These are phyloP conservation scores for Dioszegia hungarica DNA, from an alignment of 768 basidiomycete species.

Conservation along the genomic window DNA sequence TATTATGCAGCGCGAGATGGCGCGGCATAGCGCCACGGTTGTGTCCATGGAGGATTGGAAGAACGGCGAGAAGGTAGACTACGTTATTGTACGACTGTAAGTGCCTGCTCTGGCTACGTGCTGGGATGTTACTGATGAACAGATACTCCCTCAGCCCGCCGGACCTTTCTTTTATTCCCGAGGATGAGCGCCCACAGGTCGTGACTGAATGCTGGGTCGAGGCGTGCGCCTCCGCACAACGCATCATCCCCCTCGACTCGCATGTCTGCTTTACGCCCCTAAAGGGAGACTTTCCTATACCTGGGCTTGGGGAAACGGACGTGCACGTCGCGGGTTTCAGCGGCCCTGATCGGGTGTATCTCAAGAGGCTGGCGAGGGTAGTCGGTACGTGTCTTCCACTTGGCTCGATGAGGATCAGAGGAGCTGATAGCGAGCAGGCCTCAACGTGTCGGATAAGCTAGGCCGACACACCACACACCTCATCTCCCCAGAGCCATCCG, in stretches of 20 bases:
- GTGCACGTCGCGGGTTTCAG: constrained; percentile 73
- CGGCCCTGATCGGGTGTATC: constrained; percentile 62
- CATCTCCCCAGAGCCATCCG: constrained; percentile 65
- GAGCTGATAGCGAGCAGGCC: constrained; percentile 35
- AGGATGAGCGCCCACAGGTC: constrained; percentile 18
- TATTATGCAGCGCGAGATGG: constrained; percentile 32
- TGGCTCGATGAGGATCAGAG: not conserved
- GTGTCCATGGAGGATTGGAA: constrained; percentile 26
- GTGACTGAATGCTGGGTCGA: constrained; percentile 95
- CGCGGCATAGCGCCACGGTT: constrained; percentile 22
- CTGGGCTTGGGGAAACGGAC: constrained; percentile 59
- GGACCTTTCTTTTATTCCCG: not conserved
- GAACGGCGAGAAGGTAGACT: constrained; percentile 34
- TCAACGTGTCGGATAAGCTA: constrained; percentile 55
- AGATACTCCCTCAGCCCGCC: not conserved
- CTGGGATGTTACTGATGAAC: not conserved
- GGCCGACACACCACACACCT: constrained; percentile 66
- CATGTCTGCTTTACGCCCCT: constrained; percentile 70
- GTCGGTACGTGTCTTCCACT: constrained; percentile 54
- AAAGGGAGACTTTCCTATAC: constrained; percentile 57
- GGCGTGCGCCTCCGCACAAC: constrained; percentile 69
- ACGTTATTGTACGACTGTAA: constrained; percentile 42
- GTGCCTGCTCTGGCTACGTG: no score
- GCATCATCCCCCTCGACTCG: constrained; percentile 63
- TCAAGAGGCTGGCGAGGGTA: constrained; percentile 63